Percentiles rank a stretch among this genome's conserved stretches.
Evolutionary conservation across 257 asterid genomes (phyloP).

Genomic region (Ocimum tenuiflorum): DNA sequence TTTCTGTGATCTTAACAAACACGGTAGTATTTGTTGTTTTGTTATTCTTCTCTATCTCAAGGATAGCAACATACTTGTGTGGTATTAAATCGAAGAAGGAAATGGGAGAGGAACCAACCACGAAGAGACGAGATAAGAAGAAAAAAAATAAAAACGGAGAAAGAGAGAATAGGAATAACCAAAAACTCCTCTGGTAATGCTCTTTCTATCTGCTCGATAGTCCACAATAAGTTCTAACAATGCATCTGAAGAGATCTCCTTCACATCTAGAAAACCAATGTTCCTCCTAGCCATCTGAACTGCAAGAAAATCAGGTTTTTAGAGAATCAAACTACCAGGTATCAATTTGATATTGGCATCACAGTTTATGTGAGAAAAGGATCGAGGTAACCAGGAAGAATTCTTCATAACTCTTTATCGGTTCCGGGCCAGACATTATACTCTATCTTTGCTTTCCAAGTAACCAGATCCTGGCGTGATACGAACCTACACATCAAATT

Average conservation of each 20-base stretch:
- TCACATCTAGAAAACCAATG: constrained; percentile 79
- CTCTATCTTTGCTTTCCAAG: constrained; percentile 86
- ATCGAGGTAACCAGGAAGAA: background rate
- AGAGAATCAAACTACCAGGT: constrained; percentile 30
- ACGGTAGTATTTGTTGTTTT: background rate
- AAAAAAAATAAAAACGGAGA: background rate
- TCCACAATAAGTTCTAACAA: constrained; percentile 54
- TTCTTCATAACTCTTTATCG: constrained; percentile 52
- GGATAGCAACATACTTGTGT: background rate
- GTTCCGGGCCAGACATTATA: constrained; percentile 47
- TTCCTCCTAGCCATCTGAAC: constrained; percentile 90
- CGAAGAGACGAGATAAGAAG: no score
- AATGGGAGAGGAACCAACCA: background rate
- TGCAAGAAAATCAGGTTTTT: constrained; percentile 65
- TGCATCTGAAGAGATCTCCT: constrained; percentile 55
- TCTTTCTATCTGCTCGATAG: constrained; percentile 53
- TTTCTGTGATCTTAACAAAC: background rate
- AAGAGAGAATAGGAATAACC: constrained; percentile 38
- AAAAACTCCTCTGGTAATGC: constrained; percentile 75
- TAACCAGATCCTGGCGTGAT: constrained; percentile 71
- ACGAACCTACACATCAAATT: constrained; percentile 46
- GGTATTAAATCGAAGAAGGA: background rate
- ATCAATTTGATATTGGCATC: background rate
- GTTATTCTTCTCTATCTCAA: background rate
- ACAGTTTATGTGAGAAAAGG: background rate